Conservation (phyloP, 371 early-diverging fungal species). For the Apophysomyces variabilis region DNA sequence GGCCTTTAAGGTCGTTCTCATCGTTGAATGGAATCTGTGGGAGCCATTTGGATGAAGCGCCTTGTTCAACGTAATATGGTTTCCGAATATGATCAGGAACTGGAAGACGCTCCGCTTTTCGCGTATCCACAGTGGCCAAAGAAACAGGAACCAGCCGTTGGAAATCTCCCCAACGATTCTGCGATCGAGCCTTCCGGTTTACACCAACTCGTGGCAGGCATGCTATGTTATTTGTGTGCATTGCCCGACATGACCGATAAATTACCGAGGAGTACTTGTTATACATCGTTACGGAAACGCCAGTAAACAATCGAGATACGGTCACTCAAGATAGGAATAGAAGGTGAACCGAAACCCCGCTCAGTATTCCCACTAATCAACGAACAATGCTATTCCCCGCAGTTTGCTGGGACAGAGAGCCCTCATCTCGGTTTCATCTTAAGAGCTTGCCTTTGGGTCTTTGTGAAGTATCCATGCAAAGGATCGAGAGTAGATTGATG, state of each 20-base stretch:
- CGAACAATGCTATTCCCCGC: no score
- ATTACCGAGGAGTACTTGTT: background rate
- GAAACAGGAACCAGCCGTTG: conserved; percentile 42
- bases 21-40: conserved; percentile 42
- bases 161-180: conserved; percentile 34
- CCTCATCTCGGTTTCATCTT: no score
- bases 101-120: conserved; percentile 50
- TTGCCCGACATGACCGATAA: background rate
- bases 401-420: no score
- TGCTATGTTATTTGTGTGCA: conserved; percentile 5
- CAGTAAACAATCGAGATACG: no score
- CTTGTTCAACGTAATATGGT: conserved; percentile 78
- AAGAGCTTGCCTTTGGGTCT: no score
- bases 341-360: no score
- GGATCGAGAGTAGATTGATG: no score
- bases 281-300: background rate
- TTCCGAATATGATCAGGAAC: conserved; percentile 70
- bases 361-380: no score
- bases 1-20: conserved; percentile 60
- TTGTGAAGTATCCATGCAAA: no score
- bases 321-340: no score
- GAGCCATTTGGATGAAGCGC: conserved; percentile 66
- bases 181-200: background rate
- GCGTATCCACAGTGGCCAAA: conserved; percentile 31
- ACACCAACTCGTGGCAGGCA: background rate